phyloP scores from a whole-genome alignment of 345 rosid species.

The Euphorbia peplus region DNA sequence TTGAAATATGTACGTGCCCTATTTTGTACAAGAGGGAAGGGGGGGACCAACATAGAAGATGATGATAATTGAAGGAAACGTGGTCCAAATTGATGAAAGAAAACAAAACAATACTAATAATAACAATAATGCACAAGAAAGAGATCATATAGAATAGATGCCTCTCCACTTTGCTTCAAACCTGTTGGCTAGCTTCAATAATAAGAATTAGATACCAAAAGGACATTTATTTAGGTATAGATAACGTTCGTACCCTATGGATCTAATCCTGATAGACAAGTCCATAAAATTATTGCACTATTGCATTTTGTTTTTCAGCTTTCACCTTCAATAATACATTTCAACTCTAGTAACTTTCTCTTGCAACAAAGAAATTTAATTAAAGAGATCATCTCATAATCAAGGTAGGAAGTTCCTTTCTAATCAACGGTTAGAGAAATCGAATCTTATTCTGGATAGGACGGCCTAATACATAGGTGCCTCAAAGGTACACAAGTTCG shows the following conservation, averaged over 20 bases:
- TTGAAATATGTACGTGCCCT: background rate
- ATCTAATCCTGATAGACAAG: background rate
- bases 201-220: slow-evolving; percentile 32
- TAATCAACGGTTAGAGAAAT: no score
- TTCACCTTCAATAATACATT: slow-evolving; percentile 23
- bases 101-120: no score
- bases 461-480: no score
- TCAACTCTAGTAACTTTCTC: no score
- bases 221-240: slow-evolving; percentile 7
- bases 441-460: no score
- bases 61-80: slow-evolving; percentile 4
- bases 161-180: slow-evolving; percentile 30
- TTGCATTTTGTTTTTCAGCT: slow-evolving; percentile 4
- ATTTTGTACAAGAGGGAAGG: background rate
- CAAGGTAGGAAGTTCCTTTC: no score
- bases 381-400: no score
- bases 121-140: slow-evolving; percentile 4
- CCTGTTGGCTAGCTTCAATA: slow-evolving; percentile 26
- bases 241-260: slow-evolving; percentile 2
- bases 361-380: no score
- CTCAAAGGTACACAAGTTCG: no score
- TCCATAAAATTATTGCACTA: background rate
- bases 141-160: slow-evolving; percentile 1
- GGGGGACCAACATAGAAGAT: slow-evolving; percentile 21
- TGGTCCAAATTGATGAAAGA: slow-evolving; percentile 22